These are phyloP conservation scores for Cryptosporidium andersoni DNA, from an alignment of 169 alveolate genomes.

Conservation along the genomic window DNA sequence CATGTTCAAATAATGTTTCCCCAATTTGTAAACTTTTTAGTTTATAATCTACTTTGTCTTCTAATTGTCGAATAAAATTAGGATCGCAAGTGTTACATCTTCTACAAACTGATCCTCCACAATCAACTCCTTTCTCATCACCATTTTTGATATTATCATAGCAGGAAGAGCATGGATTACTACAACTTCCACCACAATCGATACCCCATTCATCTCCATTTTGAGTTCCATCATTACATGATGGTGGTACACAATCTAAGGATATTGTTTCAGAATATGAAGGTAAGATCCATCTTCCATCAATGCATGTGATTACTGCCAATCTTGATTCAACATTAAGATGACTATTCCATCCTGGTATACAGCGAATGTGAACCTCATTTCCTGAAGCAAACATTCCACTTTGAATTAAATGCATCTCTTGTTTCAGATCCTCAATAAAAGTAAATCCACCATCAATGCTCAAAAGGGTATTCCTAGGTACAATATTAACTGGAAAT, in stretches of 20 bases:
- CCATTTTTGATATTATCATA: constrained; percentile 74
- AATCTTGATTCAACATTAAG: constrained; percentile 15
- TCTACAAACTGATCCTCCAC: constrained; percentile 69
- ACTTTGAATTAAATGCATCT: constrained; percentile 39
- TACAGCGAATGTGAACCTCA: constrained; percentile 56
- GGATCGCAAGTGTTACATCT: constrained; percentile 54
- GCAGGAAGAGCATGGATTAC: constrained; percentile 74
- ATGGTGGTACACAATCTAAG: constrained; percentile 48
- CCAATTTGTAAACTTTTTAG: neutral
- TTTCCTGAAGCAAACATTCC: constrained; percentile 63
- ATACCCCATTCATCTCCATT: constrained; percentile 78
- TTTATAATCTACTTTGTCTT: neutral
- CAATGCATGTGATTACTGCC: constrained; percentile 31
- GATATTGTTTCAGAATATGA: neutral
- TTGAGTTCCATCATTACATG: constrained; percentile 63
- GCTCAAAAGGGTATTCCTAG: constrained; percentile 37
- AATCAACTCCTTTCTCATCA: constrained; percentile 74
- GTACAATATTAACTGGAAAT: constrained; percentile 31
- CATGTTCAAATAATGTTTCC: constrained; percentile 10
- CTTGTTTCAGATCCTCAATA: constrained; percentile 45
- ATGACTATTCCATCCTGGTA: constrained; percentile 61
- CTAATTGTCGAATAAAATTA: constrained; percentile 7
- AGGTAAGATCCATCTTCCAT: constrained; percentile 62
- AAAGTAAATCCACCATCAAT: constrained; percentile 62
- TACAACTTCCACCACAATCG: constrained; percentile 79